phyloP scores from a whole-genome alignment of 306 rosid genomes.

The Gillenia trifoliata region DNA sequence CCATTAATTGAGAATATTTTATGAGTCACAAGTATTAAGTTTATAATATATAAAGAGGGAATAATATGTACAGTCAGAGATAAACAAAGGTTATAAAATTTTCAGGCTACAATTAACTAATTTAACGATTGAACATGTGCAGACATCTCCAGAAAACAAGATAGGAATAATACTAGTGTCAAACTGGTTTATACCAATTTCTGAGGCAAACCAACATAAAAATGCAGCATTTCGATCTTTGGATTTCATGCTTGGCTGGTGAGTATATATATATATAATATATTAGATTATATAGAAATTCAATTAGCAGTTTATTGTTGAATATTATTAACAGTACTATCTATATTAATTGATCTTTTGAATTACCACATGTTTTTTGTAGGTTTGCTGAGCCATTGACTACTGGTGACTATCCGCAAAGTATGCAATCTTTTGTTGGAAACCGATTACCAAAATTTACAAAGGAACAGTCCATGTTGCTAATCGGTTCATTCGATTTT shows the following conservation, averaged over 20 bases:
- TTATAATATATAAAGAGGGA: background rate
- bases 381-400: constrained; percentile 63
- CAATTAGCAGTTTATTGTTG: background rate
- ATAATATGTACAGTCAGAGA: too few species aligned
- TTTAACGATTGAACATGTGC: background rate
- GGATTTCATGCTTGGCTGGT: constrained; percentile 34
- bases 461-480: constrained; percentile 26
- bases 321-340: too few species aligned
- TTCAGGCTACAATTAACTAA: too few species aligned
- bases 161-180: constrained; percentile 25
- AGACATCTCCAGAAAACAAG: constrained; percentile 19
- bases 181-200: constrained; percentile 18
- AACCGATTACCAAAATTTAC: constrained; percentile 51
- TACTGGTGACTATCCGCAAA: constrained; percentile 51
- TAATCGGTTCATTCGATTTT: constrained; percentile 56
- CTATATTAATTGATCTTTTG: too few species aligned
- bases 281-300: too few species aligned
- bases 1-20: background rate
- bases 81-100: too few species aligned
- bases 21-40: too few species aligned
- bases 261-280: background rate
- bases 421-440: constrained; percentile 37
- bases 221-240: constrained; percentile 19
- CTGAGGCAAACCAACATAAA: background rate
- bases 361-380: background rate